Percentiles rank a stretch among this genome's conserved stretches.
Evolutionary conservation across 2,329 filamentous ascomycete species (phyloP).

Genomic region (Domatiomyces globalis): DNA sequence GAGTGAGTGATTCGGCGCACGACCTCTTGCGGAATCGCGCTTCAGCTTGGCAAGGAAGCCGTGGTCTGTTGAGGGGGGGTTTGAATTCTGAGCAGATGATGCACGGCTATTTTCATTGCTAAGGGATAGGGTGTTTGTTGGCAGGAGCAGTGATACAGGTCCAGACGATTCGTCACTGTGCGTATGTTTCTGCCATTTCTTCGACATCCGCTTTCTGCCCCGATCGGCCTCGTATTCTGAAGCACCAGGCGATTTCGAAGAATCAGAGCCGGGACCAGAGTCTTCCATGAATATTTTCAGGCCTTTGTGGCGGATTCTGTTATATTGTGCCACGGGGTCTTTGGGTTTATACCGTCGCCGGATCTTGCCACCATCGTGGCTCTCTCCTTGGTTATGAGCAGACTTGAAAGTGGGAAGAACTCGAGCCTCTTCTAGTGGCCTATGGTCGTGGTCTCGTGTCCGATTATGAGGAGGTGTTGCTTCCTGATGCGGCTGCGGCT

Average conservation of each 20-base stretch:
- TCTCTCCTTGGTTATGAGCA: constrained; percentile 5
- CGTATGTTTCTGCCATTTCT: constrained; percentile 6
- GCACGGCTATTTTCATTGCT: constrained; percentile 8
- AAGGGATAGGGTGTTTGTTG: not conserved
- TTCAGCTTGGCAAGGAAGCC: not conserved
- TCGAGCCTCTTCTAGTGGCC: not conserved
- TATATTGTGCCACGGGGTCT: constrained; percentile 7
- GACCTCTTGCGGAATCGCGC: not conserved
- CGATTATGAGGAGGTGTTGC: constrained; percentile 14
- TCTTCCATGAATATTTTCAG: constrained; percentile 10
- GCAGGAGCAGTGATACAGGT: not conserved
- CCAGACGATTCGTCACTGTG: not conserved
- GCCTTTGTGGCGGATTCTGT: constrained; percentile 8
- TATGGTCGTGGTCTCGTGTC: constrained; percentile 1
- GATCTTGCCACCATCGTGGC: constrained; percentile 1
- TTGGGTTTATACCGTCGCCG: constrained; percentile 10
- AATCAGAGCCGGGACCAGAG: constrained; percentile 11
- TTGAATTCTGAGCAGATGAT: constrained; percentile 11
- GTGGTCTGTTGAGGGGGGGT: constrained; percentile 12
- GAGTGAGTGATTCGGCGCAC: constrained; percentile 2
- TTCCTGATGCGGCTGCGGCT: constrained; percentile 2
- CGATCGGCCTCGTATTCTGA: constrained; percentile 8
- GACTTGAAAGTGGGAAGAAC: constrained; percentile 16
- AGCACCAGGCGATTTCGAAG: constrained; percentile 8
- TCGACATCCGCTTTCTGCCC: constrained; percentile 10